Evolutionary conservation across 148 eudicot genomes (phyloP), one percentile per base, ranked within the genome.

Genomic region (Spergularia marina): DNA sequence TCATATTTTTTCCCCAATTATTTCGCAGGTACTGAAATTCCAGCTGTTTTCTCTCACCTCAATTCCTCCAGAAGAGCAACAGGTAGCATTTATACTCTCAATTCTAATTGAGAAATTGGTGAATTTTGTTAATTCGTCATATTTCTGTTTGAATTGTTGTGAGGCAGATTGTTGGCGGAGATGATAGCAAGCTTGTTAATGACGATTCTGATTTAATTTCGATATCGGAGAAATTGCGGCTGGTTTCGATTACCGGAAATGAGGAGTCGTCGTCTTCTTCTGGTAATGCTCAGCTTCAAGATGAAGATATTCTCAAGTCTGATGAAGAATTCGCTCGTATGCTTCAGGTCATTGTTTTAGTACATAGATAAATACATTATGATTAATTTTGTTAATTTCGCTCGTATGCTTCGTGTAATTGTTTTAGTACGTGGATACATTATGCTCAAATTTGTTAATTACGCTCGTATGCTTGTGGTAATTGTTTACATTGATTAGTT

Each of bases 1-100:
- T 7, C 5, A 2, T 16, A 11, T 5, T 39, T 56, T 57, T 30
- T 30, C 36, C 36, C 36, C 36, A 30, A 30, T 30, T 56, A 30
- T 17, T 76, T 76, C 83, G 9, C 85, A 94, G 98, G 97, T 94
- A 23, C 84, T 95, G 77, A 84, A 87, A 78, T 92, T 87, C 83
- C 98, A 95, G 82, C 81, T 95, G n/a, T 95, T 87, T 82, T 95
- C 98, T n/a, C 87, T 95, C 78, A 92, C 97, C 20, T 89, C 94
- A 18, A 78, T 95, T 30, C 94, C 89, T 51, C 98, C 98, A 6
- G 98, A 95, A 63, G 86, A 92, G 12, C 98, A 95, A 61, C 89
- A 89, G 89, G 98, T 91, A 3, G 6, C 1, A 1, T 18, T 54
- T 25, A 15, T 20, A 4, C 3, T 56, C 40, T 68, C 30, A 34